Percentiles rank a stretch among this genome's conserved stretches.
Evolutionary conservation across 2,329 filamentous ascomycete genomes (phyloP).

Genomic region (Verticillium dahliae): DNA sequence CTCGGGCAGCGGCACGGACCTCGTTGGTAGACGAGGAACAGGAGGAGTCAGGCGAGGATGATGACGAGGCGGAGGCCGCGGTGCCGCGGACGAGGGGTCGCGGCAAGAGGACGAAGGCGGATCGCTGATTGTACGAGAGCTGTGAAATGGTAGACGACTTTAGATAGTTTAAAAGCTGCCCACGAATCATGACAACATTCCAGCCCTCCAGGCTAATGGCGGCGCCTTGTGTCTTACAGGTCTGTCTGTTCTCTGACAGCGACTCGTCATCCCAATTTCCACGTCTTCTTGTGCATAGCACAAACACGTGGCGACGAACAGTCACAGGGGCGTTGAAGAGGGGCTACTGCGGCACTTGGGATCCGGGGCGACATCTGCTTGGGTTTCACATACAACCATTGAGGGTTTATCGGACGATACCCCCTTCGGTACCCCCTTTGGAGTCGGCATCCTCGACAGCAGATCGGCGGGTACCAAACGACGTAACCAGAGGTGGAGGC

Average conservation of each 20-base stretch:
- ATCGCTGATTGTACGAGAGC: background rate
- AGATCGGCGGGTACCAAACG: background rate
- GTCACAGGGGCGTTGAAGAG: background rate
- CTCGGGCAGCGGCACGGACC: background rate
- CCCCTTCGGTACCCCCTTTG: background rate
- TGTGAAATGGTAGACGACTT: background rate
- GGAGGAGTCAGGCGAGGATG: constrained; percentile 1
- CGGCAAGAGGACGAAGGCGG: constrained; percentile 10
- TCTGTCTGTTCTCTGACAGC: background rate
- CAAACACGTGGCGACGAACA: background rate
- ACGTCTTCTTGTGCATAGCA: background rate
- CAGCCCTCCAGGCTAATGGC: background rate
- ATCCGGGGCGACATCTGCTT: background rate
- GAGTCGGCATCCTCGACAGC: background rate
- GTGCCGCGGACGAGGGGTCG: background rate
- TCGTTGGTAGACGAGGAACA: background rate
- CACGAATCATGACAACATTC: background rate
- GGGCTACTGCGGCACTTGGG: background rate
- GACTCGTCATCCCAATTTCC: background rate
- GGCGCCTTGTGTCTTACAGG: background rate
- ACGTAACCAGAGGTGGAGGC: background rate
- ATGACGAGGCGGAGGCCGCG: background rate
- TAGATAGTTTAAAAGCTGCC: background rate
- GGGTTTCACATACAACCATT: background rate
- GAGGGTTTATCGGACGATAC: background rate